These are phyloP conservation scores for Rhizophagus prolifer DNA, from an alignment of 192 early-diverging fungal species.

Conservation along the genomic window DNA sequence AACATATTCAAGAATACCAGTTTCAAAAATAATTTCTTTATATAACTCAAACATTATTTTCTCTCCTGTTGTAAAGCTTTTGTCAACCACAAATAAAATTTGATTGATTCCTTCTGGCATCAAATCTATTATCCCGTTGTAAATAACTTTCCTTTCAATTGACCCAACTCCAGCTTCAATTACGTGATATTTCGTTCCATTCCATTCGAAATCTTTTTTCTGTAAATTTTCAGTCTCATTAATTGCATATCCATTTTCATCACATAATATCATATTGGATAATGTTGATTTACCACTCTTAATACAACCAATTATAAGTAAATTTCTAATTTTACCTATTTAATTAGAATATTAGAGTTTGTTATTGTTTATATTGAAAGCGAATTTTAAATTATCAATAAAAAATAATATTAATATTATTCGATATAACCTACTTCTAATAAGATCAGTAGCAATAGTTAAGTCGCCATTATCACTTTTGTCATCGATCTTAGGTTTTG, in stretches of 20 bases:
- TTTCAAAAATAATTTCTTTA: not conserved
- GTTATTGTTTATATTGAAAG: too few relatives aligned
- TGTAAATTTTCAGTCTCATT: not conserved
- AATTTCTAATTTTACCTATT: not conserved
- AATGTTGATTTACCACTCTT: not conserved
- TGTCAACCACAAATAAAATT: not conserved
- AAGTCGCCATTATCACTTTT: too few relatives aligned
- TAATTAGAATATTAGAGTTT: too few relatives aligned
- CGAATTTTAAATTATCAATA: too few relatives aligned
- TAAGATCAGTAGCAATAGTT: too few relatives aligned
- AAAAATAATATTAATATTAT: too few relatives aligned
- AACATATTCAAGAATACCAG: not conserved
- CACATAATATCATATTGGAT: slow-evolving; percentile 5
- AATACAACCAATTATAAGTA: not conserved
- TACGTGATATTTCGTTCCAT: not conserved
- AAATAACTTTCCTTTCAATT: not conserved
- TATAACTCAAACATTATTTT: not conserved
- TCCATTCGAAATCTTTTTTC: not conserved
- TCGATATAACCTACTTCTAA: too few relatives aligned
- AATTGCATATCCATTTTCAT: not conserved
- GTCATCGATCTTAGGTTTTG: rapidly evolving
- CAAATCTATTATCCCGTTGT: not conserved
- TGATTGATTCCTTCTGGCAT: not conserved
- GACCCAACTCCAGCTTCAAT: not conserved
- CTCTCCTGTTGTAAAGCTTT: not conserved